Base-by-base conservation (phyloP, 2,329 filamentous ascomycete genomes). In the Talaromyces marneffei region DNA sequence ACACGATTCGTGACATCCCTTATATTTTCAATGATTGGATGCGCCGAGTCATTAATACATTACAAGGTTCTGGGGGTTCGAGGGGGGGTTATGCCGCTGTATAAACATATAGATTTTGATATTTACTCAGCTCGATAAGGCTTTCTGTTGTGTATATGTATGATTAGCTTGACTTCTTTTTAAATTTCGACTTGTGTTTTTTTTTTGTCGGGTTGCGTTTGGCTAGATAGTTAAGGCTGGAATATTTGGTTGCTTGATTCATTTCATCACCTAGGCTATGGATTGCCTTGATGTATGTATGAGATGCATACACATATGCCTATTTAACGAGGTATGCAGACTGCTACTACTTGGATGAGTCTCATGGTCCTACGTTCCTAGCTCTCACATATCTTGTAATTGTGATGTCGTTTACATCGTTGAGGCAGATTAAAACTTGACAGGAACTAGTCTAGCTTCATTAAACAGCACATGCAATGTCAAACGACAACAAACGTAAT, bases 51-150 rank as follows among this genome's bases (percentile, higher is more conserved):
- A 79, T 94, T 53, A 92, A 89, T 71, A 92, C 91, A 0, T 82
- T 97, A 9, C 91, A 96, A 75, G 91, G 91, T 1, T 84, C 87
- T 46, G 90, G 91, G 7, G 33, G 52, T 4, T 89, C 87, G 62
- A 86, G 94, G 69, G 93, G 93, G 50, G 94, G 94, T 2, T 99
- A 99, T 77, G 96, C 91, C 70, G 94, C 94, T 50, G 93, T 99
- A 66, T 96, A 79, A 81, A 63, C 25, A 54, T 40, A 55, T 39
- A 60, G 29, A 33, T 48, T 14, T n/a, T 33, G 25, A 27, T 29
- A n/a, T 29, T 54, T 31, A 23, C 29, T n/a, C 46, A 52, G 37
- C 18, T 46, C 52, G 44, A n/a, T 9, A 10, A n/a, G 33, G 1
- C 14, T 39, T 27, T n/a, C 2, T 55, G 52, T 18, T 39, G 52